Base-by-base conservation (phyloP, 148 eudicot genomes). In the Chenopodium formosanum region DNA sequence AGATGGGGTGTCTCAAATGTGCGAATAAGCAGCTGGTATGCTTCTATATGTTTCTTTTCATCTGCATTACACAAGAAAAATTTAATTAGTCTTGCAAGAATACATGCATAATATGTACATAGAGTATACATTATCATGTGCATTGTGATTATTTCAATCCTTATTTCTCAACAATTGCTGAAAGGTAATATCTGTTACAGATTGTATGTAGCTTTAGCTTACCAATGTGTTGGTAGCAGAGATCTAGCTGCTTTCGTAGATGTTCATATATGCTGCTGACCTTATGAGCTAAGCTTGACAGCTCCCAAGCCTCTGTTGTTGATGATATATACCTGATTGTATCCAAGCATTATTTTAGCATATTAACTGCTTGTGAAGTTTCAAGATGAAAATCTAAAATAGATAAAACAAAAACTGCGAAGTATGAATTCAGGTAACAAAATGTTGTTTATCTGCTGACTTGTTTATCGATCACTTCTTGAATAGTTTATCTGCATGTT, bases 271-370 rank as follows among this genome's bases (percentile, higher is more conserved):
- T 92, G 86, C 86, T 88, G 76, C 79, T 80, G 69, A 92, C 89
- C 88, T 91, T 94, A 64, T 94, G 92, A 44, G 92, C 90, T 88
- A 94, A 81, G 70, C 92, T 91, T 29, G 89, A 84, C 14, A 94
- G 84, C 86, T 94, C 98, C 98, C 98, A 94, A 44, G 96, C 88
- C 85, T 91, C 94, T 5, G 94, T 81, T 31, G 94, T 90, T 46
- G 95, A 83, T n/a, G 89, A 82, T 63, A 87, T 71, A 31, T 87
- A 88, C 89, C 97, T 94, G 76, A 34, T 29, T 48, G 13, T 72
- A 80, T 37, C 78, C 52, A 56, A 75, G 47, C 19, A 52, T 40
- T n/a, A 29, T 75, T 44, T n/a, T 12, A 34, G 62, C 48, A 32
- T 46, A 27, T 9, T 69, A 22, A 47, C 7, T 12, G 6, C 3